phyloP scores from a whole-genome alignment of 257 asterid species.

The Gentiana dahurica region DNA sequence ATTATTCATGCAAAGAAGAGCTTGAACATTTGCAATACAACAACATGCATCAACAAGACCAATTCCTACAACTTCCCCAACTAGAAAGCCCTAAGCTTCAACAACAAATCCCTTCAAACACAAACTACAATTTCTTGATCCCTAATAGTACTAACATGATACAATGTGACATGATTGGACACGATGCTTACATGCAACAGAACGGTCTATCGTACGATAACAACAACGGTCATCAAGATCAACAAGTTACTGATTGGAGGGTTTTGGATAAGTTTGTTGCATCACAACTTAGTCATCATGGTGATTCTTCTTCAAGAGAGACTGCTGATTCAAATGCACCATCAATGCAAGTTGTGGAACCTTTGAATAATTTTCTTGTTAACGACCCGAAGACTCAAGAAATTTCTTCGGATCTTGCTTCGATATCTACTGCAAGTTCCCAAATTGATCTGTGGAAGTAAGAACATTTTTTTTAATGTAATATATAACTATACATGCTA shows the following conservation, averaged over 20 bases:
- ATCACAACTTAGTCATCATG: constrained; percentile 44
- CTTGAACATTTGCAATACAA: constrained; percentile 26
- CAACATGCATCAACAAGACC: constrained; percentile 20
- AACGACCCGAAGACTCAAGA: constrained; percentile 22
- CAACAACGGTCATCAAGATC: constrained; percentile 6
- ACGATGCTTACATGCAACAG: constrained; percentile 9
- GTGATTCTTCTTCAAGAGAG: constrained; percentile 10
- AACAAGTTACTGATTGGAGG: constrained; percentile 58
- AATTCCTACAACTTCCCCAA: constrained; percentile 53
- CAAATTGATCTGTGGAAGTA: constrained; percentile 41
- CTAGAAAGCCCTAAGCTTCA: constrained; percentile 45
- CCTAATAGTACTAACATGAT: constrained; percentile 10
- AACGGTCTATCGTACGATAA: constrained; percentile 3
- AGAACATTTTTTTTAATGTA: constrained; percentile 5
- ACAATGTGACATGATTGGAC: constrained; percentile 11
- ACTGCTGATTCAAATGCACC: constrained; percentile 12
- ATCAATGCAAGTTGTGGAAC: constrained; percentile 21
- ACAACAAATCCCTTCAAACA: constrained; percentile 8
- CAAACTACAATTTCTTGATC: constrained; percentile 14
- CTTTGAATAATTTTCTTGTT: constrained; percentile 13
- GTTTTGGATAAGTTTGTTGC: constrained; percentile 63
- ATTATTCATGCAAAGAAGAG: constrained; percentile 30
- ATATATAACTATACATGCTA: constrained; percentile 4
- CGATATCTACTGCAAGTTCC: constrained; percentile 22
- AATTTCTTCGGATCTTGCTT: constrained; percentile 23